Conservation (phyloP, 805 yeast species). For the Ogataea populi-albae region DNA sequence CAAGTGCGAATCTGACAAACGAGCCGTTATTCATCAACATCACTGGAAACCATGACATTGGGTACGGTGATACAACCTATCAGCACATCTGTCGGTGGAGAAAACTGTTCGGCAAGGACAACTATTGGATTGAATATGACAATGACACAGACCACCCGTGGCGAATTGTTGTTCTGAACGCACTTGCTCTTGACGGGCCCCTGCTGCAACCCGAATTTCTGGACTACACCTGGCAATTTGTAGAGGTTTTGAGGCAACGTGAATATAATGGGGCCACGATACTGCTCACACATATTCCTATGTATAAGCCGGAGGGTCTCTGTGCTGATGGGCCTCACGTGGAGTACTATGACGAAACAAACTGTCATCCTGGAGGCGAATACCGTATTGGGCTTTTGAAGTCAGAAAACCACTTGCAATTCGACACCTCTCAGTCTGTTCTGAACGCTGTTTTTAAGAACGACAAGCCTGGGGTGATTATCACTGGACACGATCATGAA, state of each 20-base stretch:
- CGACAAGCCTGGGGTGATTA: conserved; percentile 68
- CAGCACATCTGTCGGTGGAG: conserved; percentile 84
- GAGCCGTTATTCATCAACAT: conserved; percentile 76
- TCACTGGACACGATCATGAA: conserved; percentile 95
- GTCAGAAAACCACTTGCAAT: conserved; percentile 81
- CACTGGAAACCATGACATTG: conserved; percentile 95
- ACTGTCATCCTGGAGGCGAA: conserved; percentile 50
- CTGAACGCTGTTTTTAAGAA: conserved; percentile 69
- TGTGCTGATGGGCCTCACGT: conserved; percentile 86
- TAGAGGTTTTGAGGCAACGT: conserved; percentile 53
- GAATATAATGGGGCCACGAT: conserved; percentile 77
- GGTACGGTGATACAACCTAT: conserved; percentile 93
- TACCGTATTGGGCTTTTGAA: conserved; percentile 69
- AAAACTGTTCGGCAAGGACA: conserved; percentile 76
- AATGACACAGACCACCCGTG: conserved; percentile 65
- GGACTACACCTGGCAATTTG: conserved; percentile 68
- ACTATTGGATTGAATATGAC: conserved; percentile 73
- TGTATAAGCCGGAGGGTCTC: conserved; percentile 75
- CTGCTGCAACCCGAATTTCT: conserved; percentile 71
- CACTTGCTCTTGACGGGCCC: conserved; percentile 87
- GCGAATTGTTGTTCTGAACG: conserved; percentile 85
- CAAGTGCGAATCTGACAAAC: conserved; percentile 34
- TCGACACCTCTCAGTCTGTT: conserved; percentile 63
- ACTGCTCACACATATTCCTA: conserved; percentile 84
- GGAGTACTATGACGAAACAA: conserved; percentile 51